Evolutionary conservation across 305 asterid species (phyloP).

Genomic region (Rubia balearica): DNA sequence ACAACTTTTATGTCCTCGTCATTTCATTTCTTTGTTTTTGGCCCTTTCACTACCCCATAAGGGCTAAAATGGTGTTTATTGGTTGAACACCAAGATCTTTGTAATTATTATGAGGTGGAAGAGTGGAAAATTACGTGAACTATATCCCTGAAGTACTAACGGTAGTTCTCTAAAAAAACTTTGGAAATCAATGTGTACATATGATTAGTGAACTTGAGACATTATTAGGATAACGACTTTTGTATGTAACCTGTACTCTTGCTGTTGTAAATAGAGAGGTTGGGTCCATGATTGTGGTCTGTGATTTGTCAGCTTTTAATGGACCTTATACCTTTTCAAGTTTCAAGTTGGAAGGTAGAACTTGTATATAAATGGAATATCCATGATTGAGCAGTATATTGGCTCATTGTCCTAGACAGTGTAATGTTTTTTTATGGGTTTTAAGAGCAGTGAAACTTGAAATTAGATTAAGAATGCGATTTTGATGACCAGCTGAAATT

Average conservation of each 20-base stretch:
- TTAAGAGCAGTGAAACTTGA: neutral
- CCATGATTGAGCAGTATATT: neutral
- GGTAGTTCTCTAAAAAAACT: neutral
- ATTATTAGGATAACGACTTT: neutral
- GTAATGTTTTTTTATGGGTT: neutral
- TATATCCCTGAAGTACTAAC: neutral
- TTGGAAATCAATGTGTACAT: neutral
- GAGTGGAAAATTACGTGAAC: neutral
- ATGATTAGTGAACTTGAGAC: neutral
- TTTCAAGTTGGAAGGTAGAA: neutral
- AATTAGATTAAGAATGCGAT: neutral
- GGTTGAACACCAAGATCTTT: neutral
- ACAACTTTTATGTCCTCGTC: neutral
- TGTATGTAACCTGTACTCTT: neutral
- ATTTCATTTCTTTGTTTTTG: conserved; percentile 1
- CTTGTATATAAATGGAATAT: neutral
- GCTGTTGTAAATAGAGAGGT: conserved; percentile 7
- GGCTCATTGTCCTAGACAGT: neutral
- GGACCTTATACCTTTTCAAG: neutral
- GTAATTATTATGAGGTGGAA: neutral
- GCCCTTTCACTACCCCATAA: no score
- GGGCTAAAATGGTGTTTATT: neutral
- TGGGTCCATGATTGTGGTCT: neutral
- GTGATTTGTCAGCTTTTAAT: neutral
- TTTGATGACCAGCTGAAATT: neutral